phyloP scores from a whole-genome alignment of 306 rosid species.

The Ammopiptanthus mongolicus region DNA sequence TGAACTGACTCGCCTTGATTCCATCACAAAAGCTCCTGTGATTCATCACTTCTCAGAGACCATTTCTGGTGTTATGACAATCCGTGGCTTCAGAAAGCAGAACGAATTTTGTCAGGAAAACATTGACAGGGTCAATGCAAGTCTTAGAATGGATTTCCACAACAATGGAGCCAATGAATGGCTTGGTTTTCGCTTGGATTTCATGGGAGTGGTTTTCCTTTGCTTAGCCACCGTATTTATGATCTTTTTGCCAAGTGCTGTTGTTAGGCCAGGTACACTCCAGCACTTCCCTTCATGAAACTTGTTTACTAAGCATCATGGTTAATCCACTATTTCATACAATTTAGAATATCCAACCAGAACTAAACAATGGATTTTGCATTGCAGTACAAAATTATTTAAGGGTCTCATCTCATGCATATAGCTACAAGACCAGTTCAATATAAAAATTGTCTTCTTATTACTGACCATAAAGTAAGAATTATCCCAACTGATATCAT shows the following conservation, averaged over 20 bases:
- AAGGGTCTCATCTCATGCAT: neutral
- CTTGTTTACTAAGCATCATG: neutral
- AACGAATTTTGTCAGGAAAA: constrained; percentile 50
- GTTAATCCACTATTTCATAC: neutral
- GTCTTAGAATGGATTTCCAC: constrained; percentile 82
- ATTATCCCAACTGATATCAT: neutral
- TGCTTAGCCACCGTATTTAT: constrained; percentile 57
- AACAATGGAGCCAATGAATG: constrained; percentile 82
- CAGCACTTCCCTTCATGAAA: neutral
- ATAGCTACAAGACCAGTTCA: neutral
- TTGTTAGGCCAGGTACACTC: constrained; percentile 64
- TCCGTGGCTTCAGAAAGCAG: constrained; percentile 66
- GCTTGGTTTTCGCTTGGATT: constrained; percentile 80
- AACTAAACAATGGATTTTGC: neutral
- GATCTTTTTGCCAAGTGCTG: constrained; percentile 70
- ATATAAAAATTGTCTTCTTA: neutral
- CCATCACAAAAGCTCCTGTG: constrained; percentile 86
- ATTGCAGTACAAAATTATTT: neutral
- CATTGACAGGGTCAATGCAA: constrained; percentile 58
- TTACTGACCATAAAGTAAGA: constrained; percentile 1
- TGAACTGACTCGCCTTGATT: constrained; percentile 75
- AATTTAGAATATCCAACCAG: neutral
- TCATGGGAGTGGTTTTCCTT: constrained; percentile 58
- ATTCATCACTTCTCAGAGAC: constrained; percentile 92
- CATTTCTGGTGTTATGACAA: constrained; percentile 77